Evolutionary conservation across 306 rosid species (phyloP), one percentile per base, ranked within the genome.

Genomic region (Luffa aegyptiaca): DNA sequence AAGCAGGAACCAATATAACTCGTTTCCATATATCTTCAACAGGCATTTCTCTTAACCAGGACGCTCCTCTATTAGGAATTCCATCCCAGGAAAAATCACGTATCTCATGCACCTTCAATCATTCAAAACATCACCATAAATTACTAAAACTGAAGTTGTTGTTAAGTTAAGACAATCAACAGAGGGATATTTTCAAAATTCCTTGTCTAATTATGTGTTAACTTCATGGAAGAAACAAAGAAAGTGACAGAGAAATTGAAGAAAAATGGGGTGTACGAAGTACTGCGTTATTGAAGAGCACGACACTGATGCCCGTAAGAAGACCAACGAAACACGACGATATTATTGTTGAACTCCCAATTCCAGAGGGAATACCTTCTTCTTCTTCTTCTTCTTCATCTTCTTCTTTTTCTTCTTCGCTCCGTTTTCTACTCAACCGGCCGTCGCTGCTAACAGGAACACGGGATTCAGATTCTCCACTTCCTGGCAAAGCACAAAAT

Each of bases 321-420:
- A 95, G 92, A 82, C 98, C 98, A 82, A 95, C 88, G 72, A 89
- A 82, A 86, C 97, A 91, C 5, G 98, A 91, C 13, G 93, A 86
- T 51, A 94, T 85, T 68, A 90, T 89, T 0, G 88, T 87, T 70
- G 91, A 84, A 69, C 85, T 80, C 55, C 87, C 82, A 37, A 72
- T 71, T 44, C 85, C 82, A 7, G 56, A 61, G n/a, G 75, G 55
- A 6, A 8, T 55, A 21, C 82, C 84, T 84, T 73, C 86, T 82
- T 66, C 78, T 45, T 69, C 83, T 17, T 79, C 80, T 80, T 62
- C 72, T 35, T 57, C 75, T 39, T 61, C 64, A 20, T 57, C 63
- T 1, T n/a, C 63, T 8, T 33, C 70, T 17, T 68, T 35, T 53
- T 13, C 76, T 36, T 56, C 33, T 37, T 66, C 44, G 9, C 65